Evolutionary conservation across 257 asterid species (phyloP), one percentile per base, ranked within the genome.

Genomic region (Paraleonurus japonicus): DNA sequence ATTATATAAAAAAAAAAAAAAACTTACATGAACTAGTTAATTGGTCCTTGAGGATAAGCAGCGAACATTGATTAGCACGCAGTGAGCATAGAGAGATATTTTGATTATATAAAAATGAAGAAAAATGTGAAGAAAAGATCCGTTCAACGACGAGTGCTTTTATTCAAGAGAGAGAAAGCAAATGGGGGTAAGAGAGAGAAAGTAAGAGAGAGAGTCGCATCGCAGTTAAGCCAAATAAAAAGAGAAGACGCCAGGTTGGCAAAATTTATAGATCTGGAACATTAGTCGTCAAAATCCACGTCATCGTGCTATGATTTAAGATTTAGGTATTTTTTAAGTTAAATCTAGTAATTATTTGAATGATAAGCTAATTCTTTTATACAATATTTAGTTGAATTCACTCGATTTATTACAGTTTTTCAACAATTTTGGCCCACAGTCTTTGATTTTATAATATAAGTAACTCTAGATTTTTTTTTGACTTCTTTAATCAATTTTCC

Each of bases 11-110:
- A 9, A 39, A 3, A 39, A 67, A 70, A 50, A 24, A 69, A 26
- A 20, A 78, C 95, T 84, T 66, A 85, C 95, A 72, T 72, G 82
- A 72, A 73, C 78, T 81, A 54, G 79, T 30, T 61, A 59, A 61
- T 72, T 71, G 81, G 79, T 71, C 69, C 62, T 27, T 67, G 73
- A 71, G 67, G 63, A 76, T 13, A 73, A 74, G 76, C 82, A 80
- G 81, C 81, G 79, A 69, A 37, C 74, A 75, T 85, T 71, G 85
- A 83, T 78, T 61, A 75, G 78, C 61, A 57, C 61, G 76, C 60
- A 76, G 81, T 72, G 67, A 43, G 65, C 45, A 68, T 22, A 28
- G n/a, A 26, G 41, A 26, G 65, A 59, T 47, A 24, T 58, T 71
- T 39, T 53, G 67, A 63, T 67, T 41, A 41, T 22, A 63, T 13